A percentile compares a stretch with the other conserved stretches of the same genome.
Evolutionary conservation across 169 alveolate genomes (phyloP).

Genomic region (Eimeria zaria): DNA sequence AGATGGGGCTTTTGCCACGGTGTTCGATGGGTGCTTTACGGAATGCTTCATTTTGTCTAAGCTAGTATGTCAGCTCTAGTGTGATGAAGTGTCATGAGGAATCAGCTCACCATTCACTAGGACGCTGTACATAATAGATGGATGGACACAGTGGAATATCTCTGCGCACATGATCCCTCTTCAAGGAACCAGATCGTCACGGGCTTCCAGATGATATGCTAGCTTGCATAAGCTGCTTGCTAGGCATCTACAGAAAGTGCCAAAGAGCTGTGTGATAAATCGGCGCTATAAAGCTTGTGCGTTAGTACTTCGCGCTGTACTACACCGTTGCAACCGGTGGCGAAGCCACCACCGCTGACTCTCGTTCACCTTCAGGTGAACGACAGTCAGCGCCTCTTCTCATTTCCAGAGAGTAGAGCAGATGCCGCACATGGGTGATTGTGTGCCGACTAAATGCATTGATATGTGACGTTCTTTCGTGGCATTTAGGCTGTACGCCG

Average conservation of each 20-base stretch:
- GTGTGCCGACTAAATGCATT: no score
- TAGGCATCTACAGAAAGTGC: background rate
- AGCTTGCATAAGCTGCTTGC: no score
- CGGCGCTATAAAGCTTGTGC: background rate
- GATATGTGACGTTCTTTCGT: background rate
- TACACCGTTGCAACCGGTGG: background rate
- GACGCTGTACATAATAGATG: no score
- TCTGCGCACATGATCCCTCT: background rate
- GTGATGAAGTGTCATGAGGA: background rate
- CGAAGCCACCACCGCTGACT: no score
- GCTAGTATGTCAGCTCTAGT: background rate
- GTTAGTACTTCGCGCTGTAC: background rate
- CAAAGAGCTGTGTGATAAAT: background rate
- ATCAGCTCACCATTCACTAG: background rate
- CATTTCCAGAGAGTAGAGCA: no score
- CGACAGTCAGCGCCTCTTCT: background rate
- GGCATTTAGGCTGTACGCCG: background rate
- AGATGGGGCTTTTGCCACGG: background rate
- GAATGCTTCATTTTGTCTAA: background rate
- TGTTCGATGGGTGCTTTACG: background rate
- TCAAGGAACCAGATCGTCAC: background rate
- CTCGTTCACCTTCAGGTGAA: background rate
- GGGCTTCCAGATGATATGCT: background rate
- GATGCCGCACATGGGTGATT: no score
- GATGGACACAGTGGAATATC: background rate